Conservation (phyloP, 2,329 filamentous ascomycete genomes). For the Salinomyces thailandicus region DNA sequence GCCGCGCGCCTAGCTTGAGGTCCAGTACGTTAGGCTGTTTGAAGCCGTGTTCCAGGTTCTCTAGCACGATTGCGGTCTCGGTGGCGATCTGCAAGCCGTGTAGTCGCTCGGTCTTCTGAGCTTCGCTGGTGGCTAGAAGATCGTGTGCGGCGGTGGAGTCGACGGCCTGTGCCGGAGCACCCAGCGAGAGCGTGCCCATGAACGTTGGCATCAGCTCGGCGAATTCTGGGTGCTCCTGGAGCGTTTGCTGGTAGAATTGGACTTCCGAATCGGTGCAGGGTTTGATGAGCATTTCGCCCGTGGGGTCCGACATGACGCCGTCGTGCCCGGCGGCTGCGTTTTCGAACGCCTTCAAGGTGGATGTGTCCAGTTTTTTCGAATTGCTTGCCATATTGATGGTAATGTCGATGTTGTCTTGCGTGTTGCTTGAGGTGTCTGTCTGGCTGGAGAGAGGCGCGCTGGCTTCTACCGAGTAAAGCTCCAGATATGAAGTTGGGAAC, state of each 20-base stretch:
- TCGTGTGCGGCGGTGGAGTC: conserved; percentile 9
- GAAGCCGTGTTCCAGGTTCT: conserved; percentile 75
- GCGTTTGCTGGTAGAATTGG: conserved; percentile 71
- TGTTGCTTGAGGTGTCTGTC: no score
- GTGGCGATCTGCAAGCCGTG: conserved; percentile 60
- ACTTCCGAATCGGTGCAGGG: conserved; percentile 81
- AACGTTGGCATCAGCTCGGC: conserved; percentile 73
- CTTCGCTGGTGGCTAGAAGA: conserved; percentile 11
- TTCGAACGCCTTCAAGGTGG: conserved; percentile 58
- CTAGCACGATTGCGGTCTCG: conserved; percentile 68
- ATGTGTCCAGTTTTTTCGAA: conserved; percentile 9
- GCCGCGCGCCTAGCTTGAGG: conserved; percentile 73
- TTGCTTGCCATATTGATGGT: conserved; percentile 8
- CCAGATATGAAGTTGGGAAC: no score
- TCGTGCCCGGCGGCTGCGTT: conserved; percentile 79
- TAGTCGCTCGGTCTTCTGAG: conserved; percentile 29
- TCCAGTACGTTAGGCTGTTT: conserved; percentile 81
- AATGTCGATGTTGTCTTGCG: no score
- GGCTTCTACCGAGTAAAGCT: no score
- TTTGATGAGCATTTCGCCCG: conserved; percentile 84
- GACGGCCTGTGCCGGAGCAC: conserved; percentile 31
- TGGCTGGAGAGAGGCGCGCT: no score
- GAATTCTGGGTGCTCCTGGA: conserved; percentile 59
- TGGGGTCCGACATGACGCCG: conserved; percentile 73
- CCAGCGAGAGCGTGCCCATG: conserved; percentile 68